These are phyloP conservation scores for Capsicum baccatum DNA, from an alignment of 257 asterid species.

Conservation along the genomic window DNA sequence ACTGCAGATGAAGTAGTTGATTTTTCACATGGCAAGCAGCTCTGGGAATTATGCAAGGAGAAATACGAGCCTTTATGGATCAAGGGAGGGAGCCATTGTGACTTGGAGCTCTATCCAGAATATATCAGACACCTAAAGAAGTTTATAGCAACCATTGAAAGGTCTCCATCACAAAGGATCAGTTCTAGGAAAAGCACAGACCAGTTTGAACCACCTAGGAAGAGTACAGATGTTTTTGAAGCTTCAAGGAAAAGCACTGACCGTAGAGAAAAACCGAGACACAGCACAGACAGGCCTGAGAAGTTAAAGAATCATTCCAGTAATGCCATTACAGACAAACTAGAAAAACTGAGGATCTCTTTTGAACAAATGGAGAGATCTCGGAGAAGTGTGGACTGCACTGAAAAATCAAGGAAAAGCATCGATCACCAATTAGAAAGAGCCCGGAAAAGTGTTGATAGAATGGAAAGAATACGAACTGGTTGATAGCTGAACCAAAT, in stretches of 20 bases:
- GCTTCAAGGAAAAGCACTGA: constrained; percentile 82
- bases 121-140: constrained; percentile 78
- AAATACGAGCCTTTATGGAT: constrained; percentile 92
- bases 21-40: constrained; percentile 85
- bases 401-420: constrained; percentile 75
- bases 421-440: constrained; percentile 72
- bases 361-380: constrained; percentile 81
- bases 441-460: constrained; percentile 81
- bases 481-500: constrained; percentile 40
- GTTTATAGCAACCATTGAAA: constrained; percentile 75
- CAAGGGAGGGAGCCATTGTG: constrained; percentile 84
- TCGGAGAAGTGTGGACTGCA: constrained; percentile 83
- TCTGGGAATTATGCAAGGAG: constrained; percentile 83
- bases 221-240: constrained; percentile 73
- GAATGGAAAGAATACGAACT: constrained; percentile 67
- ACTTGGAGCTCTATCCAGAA: constrained; percentile 82
- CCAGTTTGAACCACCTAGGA: constrained; percentile 75
- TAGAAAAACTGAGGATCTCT: constrained; percentile 60
- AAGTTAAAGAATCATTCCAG: constrained; percentile 59
- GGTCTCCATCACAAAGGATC: constrained; percentile 69
- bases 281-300: constrained; percentile 73
- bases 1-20: constrained; percentile 92
- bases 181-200: constrained; percentile 70
- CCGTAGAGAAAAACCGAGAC: constrained; percentile 84
- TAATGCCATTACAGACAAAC: constrained; percentile 50